Evolutionary conservation across 2,329 filamentous ascomycete species (phyloP).

Genomic region (Fusarium pilosicola): DNA sequence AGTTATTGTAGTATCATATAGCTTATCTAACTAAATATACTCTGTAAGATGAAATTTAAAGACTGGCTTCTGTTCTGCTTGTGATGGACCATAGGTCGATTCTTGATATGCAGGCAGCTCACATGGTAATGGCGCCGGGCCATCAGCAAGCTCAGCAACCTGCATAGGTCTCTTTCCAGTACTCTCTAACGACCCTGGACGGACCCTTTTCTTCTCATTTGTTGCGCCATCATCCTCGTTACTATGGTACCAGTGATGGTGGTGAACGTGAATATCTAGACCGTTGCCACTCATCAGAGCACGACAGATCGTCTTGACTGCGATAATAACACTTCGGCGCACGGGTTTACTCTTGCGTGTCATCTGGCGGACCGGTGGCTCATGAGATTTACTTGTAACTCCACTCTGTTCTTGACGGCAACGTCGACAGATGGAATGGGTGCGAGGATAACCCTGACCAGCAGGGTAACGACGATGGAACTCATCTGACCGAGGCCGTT

Average conservation of each 20-base stretch:
- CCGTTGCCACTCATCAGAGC: neutral
- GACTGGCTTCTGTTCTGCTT: neutral
- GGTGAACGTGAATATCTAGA: neutral
- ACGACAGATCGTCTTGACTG: neutral
- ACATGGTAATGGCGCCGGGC: neutral
- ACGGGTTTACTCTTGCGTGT: neutral
- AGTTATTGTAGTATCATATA: neutral
- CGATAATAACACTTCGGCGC: neutral
- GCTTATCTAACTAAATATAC: neutral
- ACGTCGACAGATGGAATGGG: constrained; percentile 8
- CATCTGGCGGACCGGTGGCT: neutral
- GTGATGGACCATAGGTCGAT: neutral
- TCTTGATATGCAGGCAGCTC: neutral
- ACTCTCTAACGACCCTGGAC: neutral
- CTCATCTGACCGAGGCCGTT: constrained; percentile 5
- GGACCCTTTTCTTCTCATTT: neutral
- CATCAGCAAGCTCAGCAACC: neutral
- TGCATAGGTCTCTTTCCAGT: neutral
- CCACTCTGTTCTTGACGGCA: neutral
- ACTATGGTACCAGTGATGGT: neutral
- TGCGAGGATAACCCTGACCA: constrained; percentile 4
- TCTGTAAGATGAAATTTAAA: neutral
- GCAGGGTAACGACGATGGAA: constrained; percentile 11
- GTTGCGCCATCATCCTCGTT: neutral
- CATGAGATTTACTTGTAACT: neutral